These are phyloP conservation scores for Cladosporium sp. DNA, from an alignment of 2,329 filamentous ascomycete species.

Conservation along the genomic window DNA sequence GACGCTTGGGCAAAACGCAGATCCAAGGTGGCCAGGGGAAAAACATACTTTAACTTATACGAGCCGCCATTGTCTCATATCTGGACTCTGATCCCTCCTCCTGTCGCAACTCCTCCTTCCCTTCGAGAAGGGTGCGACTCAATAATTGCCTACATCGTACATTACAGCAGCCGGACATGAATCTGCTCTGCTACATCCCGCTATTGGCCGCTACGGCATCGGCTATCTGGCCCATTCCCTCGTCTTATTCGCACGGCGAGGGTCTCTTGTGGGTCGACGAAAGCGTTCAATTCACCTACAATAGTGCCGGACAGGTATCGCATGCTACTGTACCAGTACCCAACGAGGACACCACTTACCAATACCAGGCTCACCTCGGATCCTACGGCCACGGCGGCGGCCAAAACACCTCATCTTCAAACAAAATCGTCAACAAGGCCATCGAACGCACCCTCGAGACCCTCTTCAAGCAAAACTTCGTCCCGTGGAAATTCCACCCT, in stretches of 20 bases:
- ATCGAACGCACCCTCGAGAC: conserved; percentile 59
- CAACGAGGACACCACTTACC: conserved; percentile 12
- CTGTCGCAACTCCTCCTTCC: background rate
- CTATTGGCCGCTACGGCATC: conserved; percentile 27
- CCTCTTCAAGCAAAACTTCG: conserved; percentile 68
- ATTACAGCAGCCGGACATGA: conserved; percentile 3
- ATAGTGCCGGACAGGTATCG: conserved; percentile 29
- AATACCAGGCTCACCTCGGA: conserved; percentile 13
- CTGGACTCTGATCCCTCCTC: background rate
- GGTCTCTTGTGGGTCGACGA: conserved; percentile 44
- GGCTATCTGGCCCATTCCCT: conserved; percentile 49
- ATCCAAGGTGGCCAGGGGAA: conserved; percentile 2
- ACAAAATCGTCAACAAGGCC: conserved; percentile 46
- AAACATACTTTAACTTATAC: conserved; percentile 1
- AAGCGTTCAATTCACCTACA: conserved; percentile 43
- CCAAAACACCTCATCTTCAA: background rate
- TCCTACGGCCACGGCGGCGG: background rate
- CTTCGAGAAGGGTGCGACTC: background rate
- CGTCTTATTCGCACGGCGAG: conserved; percentile 42
- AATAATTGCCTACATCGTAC: background rate
- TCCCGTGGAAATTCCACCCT: conserved; percentile 76
- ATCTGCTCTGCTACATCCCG: background rate
- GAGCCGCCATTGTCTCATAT: background rate
- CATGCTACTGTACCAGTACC: background rate
- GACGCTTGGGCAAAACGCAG: conserved; percentile 11